These are phyloP conservation scores for Gryganskiella cystojenkinii DNA, from an alignment of 192 early-diverging fungal species.

Conservation along the genomic window DNA sequence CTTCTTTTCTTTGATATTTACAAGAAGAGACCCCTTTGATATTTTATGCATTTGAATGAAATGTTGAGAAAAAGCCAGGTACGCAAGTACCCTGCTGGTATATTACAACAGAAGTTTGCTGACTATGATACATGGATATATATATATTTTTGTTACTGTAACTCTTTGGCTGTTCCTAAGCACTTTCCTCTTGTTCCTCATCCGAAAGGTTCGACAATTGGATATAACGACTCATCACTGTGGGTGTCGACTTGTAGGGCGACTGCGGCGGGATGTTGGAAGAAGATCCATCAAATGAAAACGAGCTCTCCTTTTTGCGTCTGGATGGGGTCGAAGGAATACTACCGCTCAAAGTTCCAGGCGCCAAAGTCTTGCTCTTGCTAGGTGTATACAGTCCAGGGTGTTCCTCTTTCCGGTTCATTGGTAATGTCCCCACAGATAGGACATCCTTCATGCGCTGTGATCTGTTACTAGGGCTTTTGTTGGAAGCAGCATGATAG, in stretches of 20 bases:
- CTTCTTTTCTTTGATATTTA: too few relatives aligned
- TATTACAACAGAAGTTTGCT: too few relatives aligned
- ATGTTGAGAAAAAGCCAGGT: too few relatives aligned
- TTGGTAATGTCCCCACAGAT: background rate
- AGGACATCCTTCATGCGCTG: background rate
- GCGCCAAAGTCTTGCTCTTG: conserved; percentile 6
- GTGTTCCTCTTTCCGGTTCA: conserved; percentile 17
- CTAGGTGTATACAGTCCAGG: conserved; percentile 46
- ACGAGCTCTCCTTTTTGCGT: background rate
- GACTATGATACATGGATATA: too few relatives aligned
- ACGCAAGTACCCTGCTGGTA: too few relatives aligned
- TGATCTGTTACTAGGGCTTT: too few relatives aligned
- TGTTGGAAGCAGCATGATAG: background rate
- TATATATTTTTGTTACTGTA: too few relatives aligned
- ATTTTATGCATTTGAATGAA: too few relatives aligned
- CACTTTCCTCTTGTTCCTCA: too few relatives aligned
- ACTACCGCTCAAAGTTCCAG: background rate
- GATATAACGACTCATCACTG: conserved; percentile 38
- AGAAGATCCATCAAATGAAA: background rate
- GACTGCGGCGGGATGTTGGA: background rate
- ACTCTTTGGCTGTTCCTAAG: too few relatives aligned
- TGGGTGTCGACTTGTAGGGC: conserved; percentile 21
- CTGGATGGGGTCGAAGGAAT: background rate
- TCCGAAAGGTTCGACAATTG: conserved; percentile 23
- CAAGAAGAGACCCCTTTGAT: too few relatives aligned